Evolutionary conservation across 805 yeast genomes (phyloP).

Genomic region (Schwanniomyces yamadae): DNA sequence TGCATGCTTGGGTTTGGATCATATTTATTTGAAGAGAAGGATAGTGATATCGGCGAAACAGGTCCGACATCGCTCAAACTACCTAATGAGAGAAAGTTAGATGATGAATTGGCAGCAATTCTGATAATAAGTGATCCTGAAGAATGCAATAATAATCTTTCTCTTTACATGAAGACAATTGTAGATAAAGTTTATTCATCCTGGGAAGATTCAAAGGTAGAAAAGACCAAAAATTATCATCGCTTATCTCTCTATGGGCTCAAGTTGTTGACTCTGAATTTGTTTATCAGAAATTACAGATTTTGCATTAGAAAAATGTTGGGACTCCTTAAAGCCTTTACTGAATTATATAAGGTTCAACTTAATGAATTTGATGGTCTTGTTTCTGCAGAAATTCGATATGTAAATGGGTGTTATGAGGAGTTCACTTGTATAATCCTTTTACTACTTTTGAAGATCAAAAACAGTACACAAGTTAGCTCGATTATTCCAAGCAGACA

Average conservation of each 20-base stretch:
- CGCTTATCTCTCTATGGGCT: slow-evolving; percentile 32
- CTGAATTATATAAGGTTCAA: slow-evolving; percentile 9
- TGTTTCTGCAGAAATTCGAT: slow-evolving; percentile 8
- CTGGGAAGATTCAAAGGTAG: slow-evolving; percentile 6
- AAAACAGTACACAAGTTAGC: slow-evolving; percentile 13
- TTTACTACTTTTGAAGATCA: slow-evolving; percentile 32
- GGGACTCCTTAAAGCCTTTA: slow-evolving; percentile 30
- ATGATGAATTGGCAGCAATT: slow-evolving; percentile 3
- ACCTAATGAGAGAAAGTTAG: too few species aligned
- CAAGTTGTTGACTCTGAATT: slow-evolving; percentile 35
- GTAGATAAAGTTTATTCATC: slow-evolving; percentile 27
- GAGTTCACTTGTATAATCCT: slow-evolving; percentile 36
- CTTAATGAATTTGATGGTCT: neutral
- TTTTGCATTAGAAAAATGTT: slow-evolving; percentile 40
- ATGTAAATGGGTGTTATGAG: slow-evolving; percentile 24
- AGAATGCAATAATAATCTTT: slow-evolving; percentile 40
- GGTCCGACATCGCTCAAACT: too few species aligned
- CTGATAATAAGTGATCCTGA: slow-evolving; percentile 37
- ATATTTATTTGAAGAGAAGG: too few species aligned
- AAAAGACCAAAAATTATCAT: slow-evolving; percentile 22
- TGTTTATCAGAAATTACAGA: slow-evolving; percentile 35
- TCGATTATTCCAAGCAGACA: neutral
- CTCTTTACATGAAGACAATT: slow-evolving; percentile 30
- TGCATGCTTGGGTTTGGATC: too few species aligned
- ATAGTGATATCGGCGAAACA: too few species aligned